phyloP scores from a whole-genome alignment of 139 green algal species.

The Picochlorum sp. region DNA sequence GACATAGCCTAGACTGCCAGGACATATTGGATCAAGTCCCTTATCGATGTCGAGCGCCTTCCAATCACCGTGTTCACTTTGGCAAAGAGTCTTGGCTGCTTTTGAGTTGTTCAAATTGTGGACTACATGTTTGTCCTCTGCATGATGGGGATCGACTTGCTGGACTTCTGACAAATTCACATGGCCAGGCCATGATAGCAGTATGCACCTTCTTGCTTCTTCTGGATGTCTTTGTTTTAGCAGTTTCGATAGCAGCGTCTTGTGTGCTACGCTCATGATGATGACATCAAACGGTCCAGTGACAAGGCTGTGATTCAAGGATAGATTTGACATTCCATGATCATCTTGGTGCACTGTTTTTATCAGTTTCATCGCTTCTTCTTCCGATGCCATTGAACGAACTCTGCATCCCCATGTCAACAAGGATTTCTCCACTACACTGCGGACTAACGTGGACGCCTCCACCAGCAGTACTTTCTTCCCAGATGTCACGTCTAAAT shows the following conservation, averaged over 20 bases:
- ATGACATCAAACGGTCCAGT: constrained; percentile 47
- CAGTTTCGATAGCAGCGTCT: constrained; percentile 42
- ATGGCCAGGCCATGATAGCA: constrained; percentile 5
- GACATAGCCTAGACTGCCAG: constrained; percentile 49
- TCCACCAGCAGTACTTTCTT: constrained; percentile 60
- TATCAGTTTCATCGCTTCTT: constrained; percentile 36
- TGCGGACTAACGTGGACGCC: constrained; percentile 47
- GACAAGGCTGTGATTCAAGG: background rate
- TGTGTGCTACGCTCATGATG: constrained; percentile 45
- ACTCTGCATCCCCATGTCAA: constrained; percentile 55
- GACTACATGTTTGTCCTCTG: no score
- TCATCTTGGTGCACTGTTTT: constrained; percentile 4
- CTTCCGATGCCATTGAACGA: constrained; percentile 40
- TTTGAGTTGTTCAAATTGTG: no score
- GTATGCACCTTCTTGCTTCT: constrained; percentile 9
- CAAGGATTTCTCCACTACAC: constrained; percentile 42
- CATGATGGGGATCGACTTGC: no score
- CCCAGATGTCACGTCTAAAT: constrained; percentile 8
- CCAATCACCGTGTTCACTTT: constrained; percentile 1
- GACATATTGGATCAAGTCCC: background rate
- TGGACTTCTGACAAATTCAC: no score
- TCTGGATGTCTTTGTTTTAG: constrained; percentile 9
- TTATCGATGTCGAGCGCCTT: constrained; percentile 2
- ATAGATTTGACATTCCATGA: background rate
- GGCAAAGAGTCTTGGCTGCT: background rate